Evolutionary conservation across 768 basidiomycete genomes (phyloP), one percentile per base, ranked within the genome.

Genomic region (Leccinum variicolor): DNA sequence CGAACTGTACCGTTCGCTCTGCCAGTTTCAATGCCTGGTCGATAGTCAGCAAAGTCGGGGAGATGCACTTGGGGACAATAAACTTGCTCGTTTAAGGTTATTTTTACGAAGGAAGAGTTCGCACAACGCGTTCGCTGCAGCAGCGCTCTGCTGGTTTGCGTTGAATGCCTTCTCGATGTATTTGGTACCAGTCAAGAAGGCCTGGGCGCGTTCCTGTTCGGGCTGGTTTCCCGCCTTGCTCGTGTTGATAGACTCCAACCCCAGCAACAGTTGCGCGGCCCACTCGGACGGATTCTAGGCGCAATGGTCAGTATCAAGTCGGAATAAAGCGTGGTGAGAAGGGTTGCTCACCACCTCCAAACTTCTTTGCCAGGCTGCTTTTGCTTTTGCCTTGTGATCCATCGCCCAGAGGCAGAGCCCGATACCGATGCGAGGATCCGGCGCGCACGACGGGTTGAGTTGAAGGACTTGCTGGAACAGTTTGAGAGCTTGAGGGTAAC

Each of bases 341-440:
- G 43, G 29, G n/a, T 43, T 19, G 79, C 91, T 55, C 59, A 92
- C 94, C 62, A 94, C 84, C 73, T 91, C 90, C 54, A 92, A 69
- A 62, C 91, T 91, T 33, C 95, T 80, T 66, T 94, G 82, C 96
- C 97, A 99, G 0, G 96, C 96, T 23, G 82, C 82, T 62, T 85
- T 87, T 0, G 96, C 97, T 63, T 87, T 88, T 2, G 80, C 79
- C 59, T 87, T 88, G 63, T 96, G 84, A 57, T 90, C 90, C 75
- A 97, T 77, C 4, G 90, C 84, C 93, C 92, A 98, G 21, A 94
- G 77, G 72, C 96, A 98, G 5, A 99, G 75, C 9, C 97, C 97
- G 41, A 98, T 92, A 17, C 97, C 97, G 56, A 98, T 89, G 7
- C 97, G 84, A 33, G 97, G 96, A 71, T 99, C 96, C 0, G 96